A percentile compares a stretch with the other conserved stretches of the same genome.
Conservation (phyloP, 768 basidiomycete genomes). For the Trametes cinnabarina region DNA sequence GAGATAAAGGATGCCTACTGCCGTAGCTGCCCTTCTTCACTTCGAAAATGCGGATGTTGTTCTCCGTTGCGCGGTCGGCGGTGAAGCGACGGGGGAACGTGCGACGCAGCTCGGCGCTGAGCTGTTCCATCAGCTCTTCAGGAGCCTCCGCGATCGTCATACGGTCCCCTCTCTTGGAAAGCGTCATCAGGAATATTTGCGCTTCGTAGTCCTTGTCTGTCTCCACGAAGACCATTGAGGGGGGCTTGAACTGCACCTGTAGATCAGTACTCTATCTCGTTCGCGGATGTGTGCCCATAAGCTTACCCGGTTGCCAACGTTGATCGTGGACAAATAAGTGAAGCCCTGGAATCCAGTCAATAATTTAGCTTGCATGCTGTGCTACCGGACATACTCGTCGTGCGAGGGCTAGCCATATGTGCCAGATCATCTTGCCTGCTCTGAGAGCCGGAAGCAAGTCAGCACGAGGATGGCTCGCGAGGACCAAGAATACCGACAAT, state of each 20-base stretch:
- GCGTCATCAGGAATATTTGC: slow-evolving; percentile 63
- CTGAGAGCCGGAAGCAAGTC: slow-evolving; percentile 36
- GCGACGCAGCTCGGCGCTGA: slow-evolving; percentile 39
- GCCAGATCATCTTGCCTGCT: slow-evolving; percentile 50
- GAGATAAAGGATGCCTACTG: slow-evolving; percentile 9
- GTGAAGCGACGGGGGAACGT: slow-evolving; percentile 44
- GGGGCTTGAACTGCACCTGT: slow-evolving; percentile 38
- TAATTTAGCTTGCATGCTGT: slow-evolving; percentile 24
- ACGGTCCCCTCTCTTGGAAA: slow-evolving; percentile 60
- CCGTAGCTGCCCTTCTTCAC: slow-evolving; percentile 43
- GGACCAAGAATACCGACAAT: slow-evolving; percentile 38
- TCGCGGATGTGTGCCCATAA: background rate
- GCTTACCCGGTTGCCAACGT: slow-evolving; percentile 52
- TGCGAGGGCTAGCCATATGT: slow-evolving; percentile 60
- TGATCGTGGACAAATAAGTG: slow-evolving; percentile 55
- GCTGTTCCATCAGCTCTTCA: slow-evolving; percentile 34
- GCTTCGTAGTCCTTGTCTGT: slow-evolving; percentile 46
- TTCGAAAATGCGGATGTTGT: slow-evolving; percentile 54
- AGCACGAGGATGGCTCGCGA: background rate
- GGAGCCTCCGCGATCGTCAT: slow-evolving; percentile 47
- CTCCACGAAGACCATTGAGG: slow-evolving; percentile 67
- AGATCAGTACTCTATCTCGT: background rate
- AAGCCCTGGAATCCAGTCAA: slow-evolving; percentile 52
- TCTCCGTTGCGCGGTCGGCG: slow-evolving; percentile 44
- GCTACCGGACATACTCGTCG: slow-evolving; percentile 40